Base-by-base conservation (phyloP, 257 asterid genomes). In the Hygrophila difformis region DNA sequence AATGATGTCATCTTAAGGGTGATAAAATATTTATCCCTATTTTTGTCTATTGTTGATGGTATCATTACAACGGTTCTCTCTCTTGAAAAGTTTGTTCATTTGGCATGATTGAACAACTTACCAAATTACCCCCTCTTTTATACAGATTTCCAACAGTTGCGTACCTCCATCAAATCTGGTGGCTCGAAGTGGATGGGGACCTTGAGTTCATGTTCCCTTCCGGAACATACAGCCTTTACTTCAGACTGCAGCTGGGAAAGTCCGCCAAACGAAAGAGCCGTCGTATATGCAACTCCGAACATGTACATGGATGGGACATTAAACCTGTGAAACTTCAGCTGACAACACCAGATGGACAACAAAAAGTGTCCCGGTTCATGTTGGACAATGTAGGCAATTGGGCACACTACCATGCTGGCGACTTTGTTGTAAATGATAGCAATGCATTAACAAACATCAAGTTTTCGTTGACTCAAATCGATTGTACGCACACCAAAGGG, bases 401-500 rank as follows among this genome's bases (percentile, higher is more conserved):
- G 85, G 54, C 56, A 12, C 49, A 72, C 49, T 77, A 72, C 65
- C 77, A 67, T 16, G 73, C 62, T 2, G 89, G 89, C 12, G 79
- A 79, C 51, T 79, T 79, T 58, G 59, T 53, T 7, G 82, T 75
- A 8, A 23, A 49, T 29, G 73, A 79, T 47, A 44, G 40, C 34
- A 48, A 47, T 44, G 15, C 40, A 15, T 29, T 53, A 42, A 70
- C 72, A 9, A 70, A 46, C 58, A 24, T 79, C 37, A 76, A 47
- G 34, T 73, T 55, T 54, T 73, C 79, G 1, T 34, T 76, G 60
- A 62, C 73, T 16, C 85, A 79, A 69, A 76, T 79, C 22, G 84
- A 79, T 37, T 79, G 89, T 47, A 79, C 89, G 4, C 89, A 79
- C 36, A 79, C 68, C 35, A 79, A 79, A 73, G 82, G 84, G 39